Evolutionary conservation across 495 filamentous ascomycete genomes (phyloP).

Genomic region (Pseudevernia furfuracea): DNA sequence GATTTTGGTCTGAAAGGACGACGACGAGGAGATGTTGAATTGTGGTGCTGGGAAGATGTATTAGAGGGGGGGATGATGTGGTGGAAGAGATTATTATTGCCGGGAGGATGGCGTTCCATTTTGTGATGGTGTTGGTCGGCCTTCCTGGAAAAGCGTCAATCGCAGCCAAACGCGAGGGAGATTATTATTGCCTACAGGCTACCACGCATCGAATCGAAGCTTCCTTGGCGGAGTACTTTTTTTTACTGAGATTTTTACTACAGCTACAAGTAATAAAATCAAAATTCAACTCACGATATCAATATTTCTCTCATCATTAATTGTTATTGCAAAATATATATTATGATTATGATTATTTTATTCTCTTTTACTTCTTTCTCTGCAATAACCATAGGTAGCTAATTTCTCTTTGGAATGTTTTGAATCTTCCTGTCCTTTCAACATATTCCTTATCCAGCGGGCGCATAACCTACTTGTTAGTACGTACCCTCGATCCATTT

Average conservation of each 20-base stretch:
- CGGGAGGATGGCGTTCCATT: constrained; percentile 18
- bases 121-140: constrained; percentile 17
- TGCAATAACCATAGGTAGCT: neutral
- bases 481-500: neutral
- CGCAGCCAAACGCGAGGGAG: constrained; percentile 15
- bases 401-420: neutral
- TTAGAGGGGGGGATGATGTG: constrained; percentile 11
- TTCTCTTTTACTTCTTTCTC: neutral
- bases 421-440: neutral
- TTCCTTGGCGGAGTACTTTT: constrained; percentile 8
- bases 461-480: constrained; percentile 17
- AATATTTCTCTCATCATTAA: too few relatives aligned
- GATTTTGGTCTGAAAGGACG: constrained; percentile 2
- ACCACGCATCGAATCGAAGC: constrained; percentile 2
- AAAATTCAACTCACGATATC: too few relatives aligned
- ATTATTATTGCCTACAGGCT: constrained; percentile 5
- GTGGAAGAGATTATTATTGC: constrained; percentile 17
- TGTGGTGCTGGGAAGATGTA: constrained; percentile 12
- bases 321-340: too few relatives aligned
- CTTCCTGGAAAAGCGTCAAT: constrained; percentile 15
- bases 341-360: too few relatives aligned
- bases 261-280: neutral
- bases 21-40: constrained; percentile 14
- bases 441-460: constrained; percentile 10
- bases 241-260: neutral